Evolutionary conservation across 495 filamentous ascomycete species (phyloP).

Genomic region (Penicillium verhagenii): DNA sequence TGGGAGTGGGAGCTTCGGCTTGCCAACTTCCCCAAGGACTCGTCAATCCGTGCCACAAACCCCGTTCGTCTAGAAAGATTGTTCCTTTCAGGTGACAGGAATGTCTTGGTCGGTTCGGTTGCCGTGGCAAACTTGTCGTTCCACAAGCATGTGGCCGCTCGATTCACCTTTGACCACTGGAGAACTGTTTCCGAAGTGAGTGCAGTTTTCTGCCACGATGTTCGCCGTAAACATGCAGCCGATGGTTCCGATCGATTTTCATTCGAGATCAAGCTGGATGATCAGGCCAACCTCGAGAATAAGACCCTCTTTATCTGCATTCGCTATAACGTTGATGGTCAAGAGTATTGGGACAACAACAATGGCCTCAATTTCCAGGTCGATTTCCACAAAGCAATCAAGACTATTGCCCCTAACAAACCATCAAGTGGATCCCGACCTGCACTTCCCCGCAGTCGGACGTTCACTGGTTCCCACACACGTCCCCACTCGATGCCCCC

Average conservation of each 20-base stretch:
- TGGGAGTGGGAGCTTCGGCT: slow-evolving; percentile 87
- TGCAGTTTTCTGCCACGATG: slow-evolving; percentile 82
- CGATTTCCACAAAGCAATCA: slow-evolving; percentile 78
- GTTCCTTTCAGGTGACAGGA: slow-evolving; percentile 83
- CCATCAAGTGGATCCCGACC: slow-evolving; percentile 55
- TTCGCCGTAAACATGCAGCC: slow-evolving; percentile 61
- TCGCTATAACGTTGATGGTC: slow-evolving; percentile 78
- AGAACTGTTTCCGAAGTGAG: slow-evolving; percentile 93
- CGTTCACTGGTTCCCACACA: slow-evolving; percentile 41
- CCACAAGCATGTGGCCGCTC: slow-evolving; percentile 81
- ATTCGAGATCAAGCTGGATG: slow-evolving; percentile 90
- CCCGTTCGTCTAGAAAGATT: slow-evolving; percentile 79
- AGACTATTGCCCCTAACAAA: slow-evolving; percentile 47
- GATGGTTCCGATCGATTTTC: slow-evolving; percentile 83
- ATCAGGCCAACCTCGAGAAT: slow-evolving; percentile 82
- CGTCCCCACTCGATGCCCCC: slow-evolving; percentile 63
- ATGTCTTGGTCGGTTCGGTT: slow-evolving; percentile 75
- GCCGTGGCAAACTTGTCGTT: slow-evolving; percentile 88
- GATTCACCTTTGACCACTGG: slow-evolving; percentile 97
- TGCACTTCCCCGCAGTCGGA: slow-evolving; percentile 73
- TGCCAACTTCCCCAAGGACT: slow-evolving; percentile 76
- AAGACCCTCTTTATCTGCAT: slow-evolving; percentile 93
- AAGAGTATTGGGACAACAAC: slow-evolving; percentile 97
- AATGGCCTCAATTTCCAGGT: slow-evolving; percentile 80
- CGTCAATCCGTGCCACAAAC: slow-evolving; percentile 56